Percentiles rank a stretch among this genome's conserved stretches.
These are phyloP conservation scores for Multifurca ochricompacta DNA, from an alignment of 768 basidiomycete genomes.

Conservation along the genomic window DNA sequence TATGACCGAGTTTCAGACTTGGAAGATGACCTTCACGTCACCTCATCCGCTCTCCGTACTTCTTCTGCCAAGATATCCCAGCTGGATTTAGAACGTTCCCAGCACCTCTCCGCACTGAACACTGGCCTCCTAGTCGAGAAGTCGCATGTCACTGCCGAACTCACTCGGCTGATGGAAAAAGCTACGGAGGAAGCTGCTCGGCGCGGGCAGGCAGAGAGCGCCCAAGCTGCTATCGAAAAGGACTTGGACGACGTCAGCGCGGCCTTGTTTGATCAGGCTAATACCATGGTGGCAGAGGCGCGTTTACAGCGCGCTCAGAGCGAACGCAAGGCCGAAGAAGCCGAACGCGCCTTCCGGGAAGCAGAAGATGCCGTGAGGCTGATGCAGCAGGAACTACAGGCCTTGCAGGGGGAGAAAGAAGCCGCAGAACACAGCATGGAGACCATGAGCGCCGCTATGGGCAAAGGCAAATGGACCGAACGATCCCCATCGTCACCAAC, in stretches of 20 bases:
- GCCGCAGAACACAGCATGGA: conserved; percentile 44
- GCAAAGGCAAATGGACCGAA: conserved; percentile 64
- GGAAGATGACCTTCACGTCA: conserved; percentile 78
- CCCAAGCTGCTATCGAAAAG: conserved; percentile 76
- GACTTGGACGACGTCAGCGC: conserved; percentile 94
- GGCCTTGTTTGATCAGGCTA: conserved; percentile 83
- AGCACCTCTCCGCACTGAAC: conserved; percentile 85
- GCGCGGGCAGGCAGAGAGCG: conserved; percentile 84
- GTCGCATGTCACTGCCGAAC: conserved; percentile 81
- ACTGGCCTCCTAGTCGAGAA: conserved; percentile 91
- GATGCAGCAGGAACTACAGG: conserved; percentile 83
- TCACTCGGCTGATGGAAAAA: conserved; percentile 88
- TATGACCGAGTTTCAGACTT: conserved; percentile 90
- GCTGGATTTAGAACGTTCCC: conserved; percentile 76
- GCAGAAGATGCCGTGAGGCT: conserved; percentile 79
- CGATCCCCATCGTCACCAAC: conserved; percentile 26
- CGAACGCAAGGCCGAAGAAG: conserved; percentile 67
- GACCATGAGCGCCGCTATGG: conserved; percentile 44
- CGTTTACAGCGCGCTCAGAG: conserved; percentile 56
- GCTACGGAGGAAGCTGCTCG: conserved; percentile 92
- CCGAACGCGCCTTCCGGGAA: conserved; percentile 69
- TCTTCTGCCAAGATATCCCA: conserved; percentile 63
- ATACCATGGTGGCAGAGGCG: conserved; percentile 96
- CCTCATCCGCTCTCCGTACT: conserved; percentile 48
- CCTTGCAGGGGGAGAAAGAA: conserved; percentile 60